Evolutionary conservation across 2,329 filamentous ascomycete genomes (phyloP), one percentile per base, ranked within the genome.

Genomic region (Lasiodiplodia theobromae): DNA sequence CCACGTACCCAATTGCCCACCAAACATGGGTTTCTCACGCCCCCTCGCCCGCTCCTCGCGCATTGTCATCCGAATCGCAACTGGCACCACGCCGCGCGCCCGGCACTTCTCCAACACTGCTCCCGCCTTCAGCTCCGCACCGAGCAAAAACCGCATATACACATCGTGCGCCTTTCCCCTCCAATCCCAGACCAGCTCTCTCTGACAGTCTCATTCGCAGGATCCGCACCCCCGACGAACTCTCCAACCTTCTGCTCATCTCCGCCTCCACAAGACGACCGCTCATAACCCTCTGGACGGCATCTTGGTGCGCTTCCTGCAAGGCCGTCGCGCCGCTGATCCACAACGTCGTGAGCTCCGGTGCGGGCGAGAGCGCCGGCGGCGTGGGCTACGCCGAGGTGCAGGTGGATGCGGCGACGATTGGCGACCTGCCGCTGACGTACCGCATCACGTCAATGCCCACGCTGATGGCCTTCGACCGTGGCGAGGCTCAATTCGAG

Each of bases 251-350:
- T 8, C 81, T 81, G 7, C 77, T 85, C 58, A 79, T 84, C 70
- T 83, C 82, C 18, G 80, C 83, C 11, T 81, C 79, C 71, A 79
- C 76, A 14, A 79, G 82, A 52, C 76, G 77, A 10, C 78, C 83
- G 0, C 74, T 86, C 0, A 79, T 86, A 54, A 86, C 84, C 0
- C 74, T 86, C 12, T 86, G 84, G 84, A 83, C 79, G 51, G 82
- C 84, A 2, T 80, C 80, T 3, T 86, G 82, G 81, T 83, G 82
- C 70, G 73, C 77, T 1, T 81, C 80, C 5, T 85, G 83, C 73
- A 78, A 80, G 28, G 73, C 75, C 11, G 76, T 85, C 5, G 78
- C 79, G 11, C 82, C 83, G 1, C 70, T 85, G 5, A 64, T 86
- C 11, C 74, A 74, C n/a, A 70, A 75, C 2, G 78, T 86, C 34